phyloP scores from a whole-genome alignment of 1,139 yeast species.

The Suhomyces atakaporum region DNA sequence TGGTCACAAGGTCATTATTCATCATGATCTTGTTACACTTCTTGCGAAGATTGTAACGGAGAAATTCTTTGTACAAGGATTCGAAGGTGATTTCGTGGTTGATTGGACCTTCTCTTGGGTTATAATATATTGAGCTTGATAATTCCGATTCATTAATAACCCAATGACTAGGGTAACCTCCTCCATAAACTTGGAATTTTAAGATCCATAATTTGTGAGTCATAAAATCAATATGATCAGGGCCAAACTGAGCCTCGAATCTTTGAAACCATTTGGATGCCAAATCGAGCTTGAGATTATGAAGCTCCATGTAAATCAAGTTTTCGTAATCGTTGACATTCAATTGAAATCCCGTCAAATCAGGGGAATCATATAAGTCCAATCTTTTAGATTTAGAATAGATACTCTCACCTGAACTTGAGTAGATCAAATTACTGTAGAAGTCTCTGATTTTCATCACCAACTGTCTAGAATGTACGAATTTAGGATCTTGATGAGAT shows the following conservation, averaged over 20 bases:
- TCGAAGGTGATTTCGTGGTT: slow-evolving; percentile 23
- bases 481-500: slow-evolving; percentile 10
- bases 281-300: slow-evolving; percentile 39
- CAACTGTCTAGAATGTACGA: slow-evolving; percentile 16
- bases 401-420: slow-evolving; percentile 21
- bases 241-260: slow-evolving; percentile 28
- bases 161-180: slow-evolving; percentile 41
- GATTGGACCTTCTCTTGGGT: slow-evolving; percentile 25
- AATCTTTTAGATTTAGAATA: slow-evolving; percentile 24
- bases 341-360: slow-evolving; percentile 26
- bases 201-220: slow-evolving; percentile 39
- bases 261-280: slow-evolving; percentile 44
- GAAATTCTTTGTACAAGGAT: slow-evolving; percentile 26
- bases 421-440: slow-evolving; percentile 31
- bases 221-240: slow-evolving; percentile 23
- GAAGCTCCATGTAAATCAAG: slow-evolving; percentile 37
- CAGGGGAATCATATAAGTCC: slow-evolving; percentile 21
- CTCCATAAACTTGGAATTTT: slow-evolving; percentile 35
- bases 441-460: slow-evolving; percentile 28
- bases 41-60: slow-evolving; percentile 14
- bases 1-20: slow-evolving; percentile 25
- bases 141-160: slow-evolving; percentile 24
- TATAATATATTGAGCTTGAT: slow-evolving; percentile 16
- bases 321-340: slow-evolving; percentile 40
- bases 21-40: slow-evolving; percentile 20